Percentiles rank a stretch among this genome's conserved stretches.
Evolutionary conservation across 106 monocot species (phyloP).

Genomic region (Dendrobium huoshanense): DNA sequence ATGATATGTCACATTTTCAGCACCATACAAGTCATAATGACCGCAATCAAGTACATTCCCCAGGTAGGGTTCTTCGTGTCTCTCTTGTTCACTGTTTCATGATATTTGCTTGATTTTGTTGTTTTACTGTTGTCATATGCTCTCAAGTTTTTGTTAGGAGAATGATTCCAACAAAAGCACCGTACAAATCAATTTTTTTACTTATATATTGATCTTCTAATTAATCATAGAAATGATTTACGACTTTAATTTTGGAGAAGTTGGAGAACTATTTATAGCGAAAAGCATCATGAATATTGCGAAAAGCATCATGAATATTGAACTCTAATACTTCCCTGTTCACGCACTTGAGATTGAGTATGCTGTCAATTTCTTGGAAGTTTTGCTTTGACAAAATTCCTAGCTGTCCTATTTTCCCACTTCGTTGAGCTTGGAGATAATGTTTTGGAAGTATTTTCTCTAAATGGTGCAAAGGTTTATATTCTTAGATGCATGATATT

Average conservation of each 20-base stretch:
- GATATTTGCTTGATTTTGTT: background rate
- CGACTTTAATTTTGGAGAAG: background rate
- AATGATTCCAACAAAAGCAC: background rate
- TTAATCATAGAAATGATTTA: background rate
- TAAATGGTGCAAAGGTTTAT: too few relatives aligned
- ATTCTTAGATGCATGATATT: too few relatives aligned
- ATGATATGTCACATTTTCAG: constrained; percentile 28
- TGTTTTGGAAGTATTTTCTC: too few relatives aligned
- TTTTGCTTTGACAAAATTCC: too few relatives aligned
- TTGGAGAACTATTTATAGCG: too few relatives aligned
- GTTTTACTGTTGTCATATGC: background rate
- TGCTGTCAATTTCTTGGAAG: too few relatives aligned
- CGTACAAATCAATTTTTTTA: background rate
- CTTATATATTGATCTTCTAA: background rate
- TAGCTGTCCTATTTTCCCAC: too few relatives aligned
- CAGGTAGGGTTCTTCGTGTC: constrained; percentile 49
- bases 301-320: too few relatives aligned
- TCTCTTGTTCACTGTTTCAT: background rate
- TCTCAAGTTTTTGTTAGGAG: background rate
- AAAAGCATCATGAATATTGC: too few relatives aligned
- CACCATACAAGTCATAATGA: constrained; percentile 83
- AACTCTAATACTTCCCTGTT: too few relatives aligned
- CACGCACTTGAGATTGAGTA: too few relatives aligned
- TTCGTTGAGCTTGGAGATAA: too few relatives aligned
- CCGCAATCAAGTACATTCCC: constrained; percentile 87